Conservation (phyloP, 2,329 filamentous ascomycete species). For the Calonectria pteridis region DNA sequence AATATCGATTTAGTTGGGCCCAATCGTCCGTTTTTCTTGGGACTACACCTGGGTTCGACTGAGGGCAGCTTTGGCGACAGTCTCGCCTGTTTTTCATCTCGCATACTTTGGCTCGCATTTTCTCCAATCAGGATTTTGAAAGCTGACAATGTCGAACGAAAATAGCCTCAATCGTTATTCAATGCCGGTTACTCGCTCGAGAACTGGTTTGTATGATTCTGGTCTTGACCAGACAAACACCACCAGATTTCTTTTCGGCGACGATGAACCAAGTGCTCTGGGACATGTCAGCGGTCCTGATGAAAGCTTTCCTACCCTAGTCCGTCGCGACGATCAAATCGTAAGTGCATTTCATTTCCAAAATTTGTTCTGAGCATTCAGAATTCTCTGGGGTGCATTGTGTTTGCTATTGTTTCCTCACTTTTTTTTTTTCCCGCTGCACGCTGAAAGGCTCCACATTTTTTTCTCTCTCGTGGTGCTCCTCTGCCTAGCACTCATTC, state of each 20-base stretch:
- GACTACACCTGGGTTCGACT: neutral
- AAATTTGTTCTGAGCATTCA: neutral
- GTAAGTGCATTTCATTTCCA: constrained; percentile 55
- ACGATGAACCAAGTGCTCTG: constrained; percentile 73
- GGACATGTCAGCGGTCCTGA: constrained; percentile 71
- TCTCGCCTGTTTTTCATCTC: neutral
- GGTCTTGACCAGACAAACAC: constrained; percentile 87
- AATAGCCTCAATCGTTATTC: constrained; percentile 88
- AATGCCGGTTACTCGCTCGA: constrained; percentile 85
- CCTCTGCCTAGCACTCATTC: constrained; percentile 30
- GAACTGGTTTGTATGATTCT: constrained; percentile 75
- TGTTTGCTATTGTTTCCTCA: constrained; percentile 23
- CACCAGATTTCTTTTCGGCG: constrained; percentile 86
- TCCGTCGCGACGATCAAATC: constrained; percentile 72
- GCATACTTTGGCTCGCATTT: neutral
- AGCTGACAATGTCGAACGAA: constrained; percentile 40
- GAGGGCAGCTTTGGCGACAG: neutral
- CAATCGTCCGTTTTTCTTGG: neutral
- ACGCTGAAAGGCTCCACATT: constrained; percentile 38
- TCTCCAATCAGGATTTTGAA: neutral
- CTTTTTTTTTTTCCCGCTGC: constrained; percentile 25
- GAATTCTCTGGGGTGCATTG: constrained; percentile 13
- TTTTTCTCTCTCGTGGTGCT: constrained; percentile 29
- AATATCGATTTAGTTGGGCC: neutral
- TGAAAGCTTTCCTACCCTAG: constrained; percentile 88